phyloP scores from a whole-genome alignment of 345 rosid genomes.

The Barbarea vulgaris region DNA sequence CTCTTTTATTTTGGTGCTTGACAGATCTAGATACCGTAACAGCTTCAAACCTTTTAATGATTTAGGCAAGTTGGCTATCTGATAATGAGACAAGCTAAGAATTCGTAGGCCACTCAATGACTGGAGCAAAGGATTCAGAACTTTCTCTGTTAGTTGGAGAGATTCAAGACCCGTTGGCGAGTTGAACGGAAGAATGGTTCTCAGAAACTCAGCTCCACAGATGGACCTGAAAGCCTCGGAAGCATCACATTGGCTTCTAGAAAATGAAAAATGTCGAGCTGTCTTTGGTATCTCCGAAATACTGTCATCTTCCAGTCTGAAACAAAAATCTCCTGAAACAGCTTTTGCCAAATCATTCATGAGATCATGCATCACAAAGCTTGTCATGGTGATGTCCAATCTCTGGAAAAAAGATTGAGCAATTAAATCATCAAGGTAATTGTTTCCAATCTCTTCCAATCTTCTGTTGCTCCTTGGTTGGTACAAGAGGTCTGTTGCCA shows the following conservation, averaged over 20 bases:
- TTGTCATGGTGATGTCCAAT: conserved; percentile 28
- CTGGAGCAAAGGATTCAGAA: conserved; percentile 30
- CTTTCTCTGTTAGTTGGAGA: conserved; percentile 37
- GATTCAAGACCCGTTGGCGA: conserved; percentile 39
- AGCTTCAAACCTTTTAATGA: conserved; percentile 37
- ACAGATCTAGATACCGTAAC: conserved; percentile 43
- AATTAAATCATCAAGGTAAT: conserved; percentile 31
- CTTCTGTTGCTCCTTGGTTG: conserved; percentile 38
- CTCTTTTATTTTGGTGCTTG: conserved; percentile 39
- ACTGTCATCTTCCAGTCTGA: conserved; percentile 40
- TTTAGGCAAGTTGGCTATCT: conserved; percentile 39
- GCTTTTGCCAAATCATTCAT: conserved; percentile 48
- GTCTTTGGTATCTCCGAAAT: conserved; percentile 22
- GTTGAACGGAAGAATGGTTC: conserved; percentile 40
- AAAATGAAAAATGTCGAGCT: conserved; percentile 45
- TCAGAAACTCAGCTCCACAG: conserved; percentile 32
- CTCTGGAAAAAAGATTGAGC: conserved; percentile 35
- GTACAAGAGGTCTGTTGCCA: conserved; percentile 46
- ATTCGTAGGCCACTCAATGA: conserved; percentile 29
- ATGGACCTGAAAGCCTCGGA: conserved; percentile 33
- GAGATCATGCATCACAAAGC: conserved; percentile 48
- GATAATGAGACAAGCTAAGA: conserved; percentile 42
- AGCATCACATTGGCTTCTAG: conserved; percentile 45
- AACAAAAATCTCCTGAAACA: conserved; percentile 45
- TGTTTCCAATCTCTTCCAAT: conserved; percentile 37